Base-by-base conservation (phyloP, 495 filamentous ascomycete genomes). In the Bathelium albidoporum region DNA sequence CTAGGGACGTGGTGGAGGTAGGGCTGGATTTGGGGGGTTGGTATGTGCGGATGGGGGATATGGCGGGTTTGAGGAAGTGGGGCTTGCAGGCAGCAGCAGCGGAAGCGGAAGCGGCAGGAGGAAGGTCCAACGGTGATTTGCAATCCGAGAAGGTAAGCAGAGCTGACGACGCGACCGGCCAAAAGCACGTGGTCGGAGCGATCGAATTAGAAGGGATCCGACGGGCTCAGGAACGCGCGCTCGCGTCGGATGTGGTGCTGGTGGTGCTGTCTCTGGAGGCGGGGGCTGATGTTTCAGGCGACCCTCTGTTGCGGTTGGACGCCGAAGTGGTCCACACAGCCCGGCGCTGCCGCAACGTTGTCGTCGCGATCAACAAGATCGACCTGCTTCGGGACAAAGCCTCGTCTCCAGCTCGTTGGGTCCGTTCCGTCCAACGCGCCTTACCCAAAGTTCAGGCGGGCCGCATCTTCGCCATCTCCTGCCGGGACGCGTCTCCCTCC, bases 161-260 rank as follows among this genome's bases (percentile, higher is more conserved):
- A 5, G 67, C 64, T 22, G 59, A 64, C 24, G 53, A 82, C 22
- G 60, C 9, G 7, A 20, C 12, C 36, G 45, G 20, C 12, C n/a
- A n/a, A 9, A 26, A 24, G 29, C 16, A 32, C 26, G 43, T 58
- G 44, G 36, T 94, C 67, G 89, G 94, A 1, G 83, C 80, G 18
- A 79, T 98, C 7, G 94, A 98, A 68, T 75, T 85, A 66, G 95
- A 99, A 70, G 94, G 94, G 1, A 99, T 99, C 71, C 83, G 87
- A 32, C 78, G 94, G 41, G 95, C 94, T 1, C 89, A 86, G 71
- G 82, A 83, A 49, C 85, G 91, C 62, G 95, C 91, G 2, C 71
- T 85, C 34, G 85, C 90, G 58, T 93, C 91, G 32, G 90, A 97
- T 74, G 83, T 97, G 20, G 85, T 97, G 43, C 82, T 97, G 61